Evolutionary conservation across 2,329 filamentous ascomycete species (phyloP).

Genomic region (Emergomyces orientalis): DNA sequence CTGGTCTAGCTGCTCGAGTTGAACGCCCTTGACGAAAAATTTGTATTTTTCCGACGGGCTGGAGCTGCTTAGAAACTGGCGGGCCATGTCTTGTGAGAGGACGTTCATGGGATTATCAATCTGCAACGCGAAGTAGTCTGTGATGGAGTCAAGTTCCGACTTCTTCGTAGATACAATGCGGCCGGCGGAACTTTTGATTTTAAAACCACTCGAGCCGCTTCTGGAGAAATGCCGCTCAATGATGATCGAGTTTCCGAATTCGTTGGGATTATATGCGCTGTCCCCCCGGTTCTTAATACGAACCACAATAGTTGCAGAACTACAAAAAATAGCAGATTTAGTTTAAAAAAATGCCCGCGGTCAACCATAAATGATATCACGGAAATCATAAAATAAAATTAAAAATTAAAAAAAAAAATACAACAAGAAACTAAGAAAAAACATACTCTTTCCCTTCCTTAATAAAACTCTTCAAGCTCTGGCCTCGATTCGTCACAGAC

Average conservation of each 20-base stretch:
- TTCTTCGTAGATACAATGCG: slow-evolving; percentile 72
- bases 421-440: not conserved
- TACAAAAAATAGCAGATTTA: slow-evolving; percentile 17
- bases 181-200: slow-evolving; percentile 64
- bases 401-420: not conserved
- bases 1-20: slow-evolving; percentile 81
- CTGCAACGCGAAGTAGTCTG: slow-evolving; percentile 85
- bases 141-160: slow-evolving; percentile 79
- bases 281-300: slow-evolving; percentile 84
- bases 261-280: slow-evolving; percentile 70
- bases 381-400: not conserved
- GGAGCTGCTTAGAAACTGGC: slow-evolving; percentile 83
- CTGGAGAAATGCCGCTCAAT: slow-evolving; percentile 84
- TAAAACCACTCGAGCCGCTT: slow-evolving; percentile 69
- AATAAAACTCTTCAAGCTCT: slow-evolving; percentile 80
- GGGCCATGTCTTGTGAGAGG: slow-evolving; percentile 86
- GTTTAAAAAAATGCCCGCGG: not conserved
- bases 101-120: slow-evolving; percentile 97
- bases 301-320: slow-evolving; percentile 58
- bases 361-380: not conserved
- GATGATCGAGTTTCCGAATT: slow-evolving; percentile 75
- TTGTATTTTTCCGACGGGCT: slow-evolving; percentile 82
- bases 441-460: slow-evolving; percentile 73
- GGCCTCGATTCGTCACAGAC: slow-evolving; percentile 81
- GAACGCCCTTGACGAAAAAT: slow-evolving; percentile 90